Percentiles rank a stretch among this genome's conserved stretches.
phyloP scores from a whole-genome alignment of 106 monocot genomes.

The Triglochin maritima region DNA sequence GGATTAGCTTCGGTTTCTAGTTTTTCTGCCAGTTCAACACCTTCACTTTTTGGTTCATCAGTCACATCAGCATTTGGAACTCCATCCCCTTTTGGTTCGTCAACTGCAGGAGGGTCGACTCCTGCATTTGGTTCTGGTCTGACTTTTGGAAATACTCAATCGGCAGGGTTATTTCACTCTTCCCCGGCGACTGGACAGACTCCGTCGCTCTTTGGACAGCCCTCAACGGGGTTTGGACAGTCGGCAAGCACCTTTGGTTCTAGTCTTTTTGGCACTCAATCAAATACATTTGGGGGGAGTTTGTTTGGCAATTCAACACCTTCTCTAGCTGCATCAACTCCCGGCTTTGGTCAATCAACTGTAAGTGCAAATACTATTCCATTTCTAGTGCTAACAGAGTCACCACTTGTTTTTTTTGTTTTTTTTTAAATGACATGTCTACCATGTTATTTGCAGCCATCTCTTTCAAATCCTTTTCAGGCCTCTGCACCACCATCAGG shows the following conservation, averaged over 20 bases:
- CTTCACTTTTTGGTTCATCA: conserved; percentile 48
- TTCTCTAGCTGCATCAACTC: conserved; percentile 32
- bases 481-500: conserved; percentile 24
- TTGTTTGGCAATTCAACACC: conserved; percentile 64
- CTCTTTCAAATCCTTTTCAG: conserved; percentile 46
- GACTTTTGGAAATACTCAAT: conserved; percentile 61
- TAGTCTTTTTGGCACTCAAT: conserved; percentile 46
- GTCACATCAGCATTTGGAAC: conserved; percentile 36
- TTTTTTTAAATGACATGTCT: not conserved
- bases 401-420: too few species aligned
- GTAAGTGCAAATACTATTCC: conserved; percentile 25
- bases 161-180: conserved; percentile 71
- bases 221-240: conserved; percentile 45
- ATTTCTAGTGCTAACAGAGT: too few species aligned
- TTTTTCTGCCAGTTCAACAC: conserved; percentile 43
- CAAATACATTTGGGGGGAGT: conserved; percentile 75
- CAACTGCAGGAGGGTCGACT: conserved; percentile 31
- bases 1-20: conserved; percentile 36
- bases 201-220: conserved; percentile 69
- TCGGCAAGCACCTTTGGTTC: conserved; percentile 41
- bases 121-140: conserved; percentile 56
- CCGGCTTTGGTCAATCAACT: conserved; percentile 58
- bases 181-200: conserved; percentile 48
- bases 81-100: conserved; percentile 37
- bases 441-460: not conserved